phyloP scores from a whole-genome alignment of 352 stramenopile genomes.

The Globisporangium okanoganense region DNA sequence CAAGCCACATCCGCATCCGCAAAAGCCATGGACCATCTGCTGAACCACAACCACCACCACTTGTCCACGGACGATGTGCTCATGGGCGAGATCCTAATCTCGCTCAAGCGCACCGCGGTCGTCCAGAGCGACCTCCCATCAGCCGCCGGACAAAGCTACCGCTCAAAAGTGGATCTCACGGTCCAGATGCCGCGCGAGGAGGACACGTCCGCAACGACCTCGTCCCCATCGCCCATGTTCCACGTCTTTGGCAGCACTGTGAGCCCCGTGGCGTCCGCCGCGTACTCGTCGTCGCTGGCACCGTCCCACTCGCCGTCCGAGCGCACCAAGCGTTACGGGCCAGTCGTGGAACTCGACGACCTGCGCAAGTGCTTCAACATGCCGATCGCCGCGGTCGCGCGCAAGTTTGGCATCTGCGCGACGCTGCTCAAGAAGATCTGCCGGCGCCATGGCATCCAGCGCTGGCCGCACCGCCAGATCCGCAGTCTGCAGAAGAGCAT shows the following conservation, averaged over 20 bases:
- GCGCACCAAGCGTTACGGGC: slow-evolving; percentile 55
- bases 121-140: slow-evolving; percentile 11
- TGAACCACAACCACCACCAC: slow-evolving; percentile 2
- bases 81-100: slow-evolving; percentile 79
- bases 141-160: slow-evolving; percentile 23
- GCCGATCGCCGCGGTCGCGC: slow-evolving; percentile 73
- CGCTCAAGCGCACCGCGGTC: slow-evolving; percentile 49
- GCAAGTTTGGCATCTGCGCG: slow-evolving; percentile 84
- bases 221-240: slow-evolving; percentile 13
- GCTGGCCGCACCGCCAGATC: slow-evolving; percentile 83
- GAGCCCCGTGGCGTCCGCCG: slow-evolving; percentile 43
- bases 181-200: slow-evolving; percentile 34
- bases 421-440: slow-evolving; percentile 86
- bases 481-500: slow-evolving; percentile 81
- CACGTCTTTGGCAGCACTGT: slow-evolving; percentile 19
- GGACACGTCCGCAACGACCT: slow-evolving; percentile 21
- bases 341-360: slow-evolving; percentile 70
- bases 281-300: slow-evolving; percentile 19
- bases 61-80: slow-evolving; percentile 66
- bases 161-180: slow-evolving; percentile 42
- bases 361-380: slow-evolving; percentile 82
- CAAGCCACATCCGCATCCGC: not conserved
- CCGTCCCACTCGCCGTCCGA: slow-evolving; percentile 30
- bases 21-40: slow-evolving; percentile 3
- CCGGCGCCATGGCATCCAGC: slow-evolving; percentile 73